Percentiles rank a stretch among this genome's conserved stretches.
Conservation (phyloP, 345 rosid species). For the Syzygium aromaticum region DNA sequence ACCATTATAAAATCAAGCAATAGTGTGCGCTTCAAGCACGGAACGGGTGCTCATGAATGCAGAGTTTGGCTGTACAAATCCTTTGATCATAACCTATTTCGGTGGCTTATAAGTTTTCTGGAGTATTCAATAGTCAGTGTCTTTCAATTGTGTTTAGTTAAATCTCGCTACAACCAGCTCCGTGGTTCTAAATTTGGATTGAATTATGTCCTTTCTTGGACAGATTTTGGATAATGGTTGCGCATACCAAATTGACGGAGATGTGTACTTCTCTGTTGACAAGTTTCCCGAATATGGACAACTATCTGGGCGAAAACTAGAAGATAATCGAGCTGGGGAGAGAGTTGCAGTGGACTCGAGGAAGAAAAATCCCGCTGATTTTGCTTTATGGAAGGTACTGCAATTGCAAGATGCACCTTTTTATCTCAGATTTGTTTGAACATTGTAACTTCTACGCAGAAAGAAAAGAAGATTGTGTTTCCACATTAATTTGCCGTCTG, state of each 20-base stretch:
- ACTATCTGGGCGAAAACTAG: conserved; percentile 79
- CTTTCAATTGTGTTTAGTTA: background rate
- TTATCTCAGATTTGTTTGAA: background rate
- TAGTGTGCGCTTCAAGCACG: background rate
- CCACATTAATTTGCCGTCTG: background rate
- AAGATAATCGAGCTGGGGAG: conserved; percentile 95
- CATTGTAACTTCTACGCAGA: background rate
- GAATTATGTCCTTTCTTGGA: background rate
- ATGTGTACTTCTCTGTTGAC: conserved; percentile 77
- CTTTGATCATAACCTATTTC: background rate
- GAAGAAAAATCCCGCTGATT: conserved; percentile 92
- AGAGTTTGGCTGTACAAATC: background rate
- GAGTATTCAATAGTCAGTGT: background rate
- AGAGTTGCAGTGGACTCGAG: conserved; percentile 83
- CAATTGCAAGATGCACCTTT: background rate
- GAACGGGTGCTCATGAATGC: background rate
- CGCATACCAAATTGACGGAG: conserved; percentile 75
- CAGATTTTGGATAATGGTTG: conserved; percentile 87
- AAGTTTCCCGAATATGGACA: conserved; percentile 64
- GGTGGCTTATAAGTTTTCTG: background rate
- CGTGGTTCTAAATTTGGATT: background rate
- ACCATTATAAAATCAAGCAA: background rate
- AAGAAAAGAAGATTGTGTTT: background rate
- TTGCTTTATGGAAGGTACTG: conserved; percentile 89
- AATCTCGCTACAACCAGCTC: background rate